Evolutionary conservation across 2,329 filamentous ascomycete genomes (phyloP).

Genomic region (Davidsoniella eucalypti): DNA sequence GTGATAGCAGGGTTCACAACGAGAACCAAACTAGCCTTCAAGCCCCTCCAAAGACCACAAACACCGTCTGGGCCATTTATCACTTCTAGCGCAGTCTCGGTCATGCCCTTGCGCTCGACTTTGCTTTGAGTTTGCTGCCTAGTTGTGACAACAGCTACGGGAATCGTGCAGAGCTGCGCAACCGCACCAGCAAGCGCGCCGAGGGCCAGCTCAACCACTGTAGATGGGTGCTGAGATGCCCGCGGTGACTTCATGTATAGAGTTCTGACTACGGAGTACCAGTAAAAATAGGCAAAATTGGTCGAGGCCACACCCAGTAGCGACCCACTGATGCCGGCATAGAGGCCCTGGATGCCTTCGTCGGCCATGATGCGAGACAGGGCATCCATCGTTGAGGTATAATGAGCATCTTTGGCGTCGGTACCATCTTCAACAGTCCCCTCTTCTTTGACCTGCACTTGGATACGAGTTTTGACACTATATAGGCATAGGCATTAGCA

Average conservation of each 20-base stretch:
- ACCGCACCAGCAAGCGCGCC: conserved; percentile 79
- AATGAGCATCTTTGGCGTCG: conserved; percentile 48
- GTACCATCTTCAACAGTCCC: conserved; percentile 27
- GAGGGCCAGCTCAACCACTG: conserved; percentile 64
- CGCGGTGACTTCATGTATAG: conserved; percentile 54
- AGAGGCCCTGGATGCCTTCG: conserved; percentile 70
- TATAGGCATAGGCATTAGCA: not conserved
- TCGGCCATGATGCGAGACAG: conserved; percentile 65
- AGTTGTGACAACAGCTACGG: conserved; percentile 87
- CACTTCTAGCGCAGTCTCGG: conserved; percentile 80
- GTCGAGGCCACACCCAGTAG: conserved; percentile 87
- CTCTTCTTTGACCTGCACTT: conserved; percentile 55
- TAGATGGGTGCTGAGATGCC: conserved; percentile 44
- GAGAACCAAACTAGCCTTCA: conserved; percentile 89
- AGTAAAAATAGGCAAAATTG: conserved; percentile 99
- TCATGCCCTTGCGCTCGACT: conserved; percentile 65
- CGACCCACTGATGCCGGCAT: conserved; percentile 73
- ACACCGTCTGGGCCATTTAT: conserved; percentile 80
- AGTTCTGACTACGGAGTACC: conserved; percentile 79
- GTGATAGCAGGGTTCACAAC: conserved; percentile 96
- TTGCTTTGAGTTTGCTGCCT: conserved; percentile 87
- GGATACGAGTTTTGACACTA: conserved; percentile 89
- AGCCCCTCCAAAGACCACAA: conserved; percentile 77
- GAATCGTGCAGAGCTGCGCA: conserved; percentile 91
- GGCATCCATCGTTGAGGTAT: conserved; percentile 75